phyloP scores from a whole-genome alignment of 2,329 filamentous ascomycete species.

The Dendryphion nanum region DNA sequence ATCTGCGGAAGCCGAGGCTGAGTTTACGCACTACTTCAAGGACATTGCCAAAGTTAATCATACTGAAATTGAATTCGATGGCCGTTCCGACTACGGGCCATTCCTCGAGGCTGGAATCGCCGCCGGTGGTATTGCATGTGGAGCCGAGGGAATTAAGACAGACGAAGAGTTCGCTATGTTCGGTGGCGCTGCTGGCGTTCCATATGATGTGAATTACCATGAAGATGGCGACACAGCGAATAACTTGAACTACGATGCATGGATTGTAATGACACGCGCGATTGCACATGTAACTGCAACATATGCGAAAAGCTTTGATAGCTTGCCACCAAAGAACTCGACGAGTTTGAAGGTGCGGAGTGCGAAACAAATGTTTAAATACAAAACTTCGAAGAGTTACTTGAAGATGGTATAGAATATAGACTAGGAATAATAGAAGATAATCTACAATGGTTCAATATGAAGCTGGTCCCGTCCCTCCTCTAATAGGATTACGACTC shows the following conservation, averaged over 20 bases:
- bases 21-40: constrained; percentile 46
- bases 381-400: neutral
- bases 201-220: constrained; percentile 60
- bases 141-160: constrained; percentile 75
- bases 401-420: neutral
- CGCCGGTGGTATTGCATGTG: constrained; percentile 72
- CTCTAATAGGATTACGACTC: no score
- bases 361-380: constrained; percentile 1
- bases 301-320: constrained; percentile 34
- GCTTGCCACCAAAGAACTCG: constrained; percentile 26
- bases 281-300: constrained; percentile 54
- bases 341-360: constrained; percentile 18
- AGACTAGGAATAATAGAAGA: no score
- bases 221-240: constrained; percentile 50
- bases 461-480: no score
- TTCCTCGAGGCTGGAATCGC: constrained; percentile 74
- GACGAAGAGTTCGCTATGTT: constrained; percentile 63
- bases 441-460: no score
- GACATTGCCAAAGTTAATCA: constrained; percentile 37
- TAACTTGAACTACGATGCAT: constrained; percentile 56
- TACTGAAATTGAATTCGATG: constrained; percentile 72
- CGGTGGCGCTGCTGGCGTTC: constrained; percentile 65
- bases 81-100: constrained; percentile 75
- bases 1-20: constrained; percentile 65
- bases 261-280: constrained; percentile 55